A percentile compares a stretch with the other conserved stretches of the same genome.
Evolutionary conservation across 2,329 filamentous ascomycete species (phyloP).

Genomic region (Neocatenulostroma microsporum): DNA sequence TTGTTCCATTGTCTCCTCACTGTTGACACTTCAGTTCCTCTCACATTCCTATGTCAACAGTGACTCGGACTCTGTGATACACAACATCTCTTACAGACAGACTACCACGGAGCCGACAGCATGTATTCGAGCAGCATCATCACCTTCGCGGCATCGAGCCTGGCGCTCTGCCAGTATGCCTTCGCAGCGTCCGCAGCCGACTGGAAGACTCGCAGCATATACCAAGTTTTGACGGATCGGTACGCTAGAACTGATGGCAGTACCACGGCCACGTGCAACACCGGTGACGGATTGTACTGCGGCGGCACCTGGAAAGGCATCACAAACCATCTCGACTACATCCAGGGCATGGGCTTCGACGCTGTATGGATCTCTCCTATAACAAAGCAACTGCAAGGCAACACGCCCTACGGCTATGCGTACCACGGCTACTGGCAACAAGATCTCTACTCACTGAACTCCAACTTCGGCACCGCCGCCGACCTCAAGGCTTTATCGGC

Average conservation of each 20-base stretch:
- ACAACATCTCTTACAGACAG: not conserved
- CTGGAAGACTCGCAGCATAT: slow-evolving; percentile 35
- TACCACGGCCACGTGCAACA: slow-evolving; percentile 33
- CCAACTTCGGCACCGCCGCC: slow-evolving; percentile 29
- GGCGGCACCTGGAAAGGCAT: slow-evolving; percentile 55
- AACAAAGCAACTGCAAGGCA: slow-evolving; percentile 36
- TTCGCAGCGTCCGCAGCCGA: slow-evolving; percentile 23
- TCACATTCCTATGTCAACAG: too few relatives aligned
- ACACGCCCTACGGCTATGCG: slow-evolving; percentile 33
- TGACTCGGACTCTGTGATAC: too few relatives aligned
- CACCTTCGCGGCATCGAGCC: slow-evolving; percentile 12
- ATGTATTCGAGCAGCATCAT: slow-evolving; percentile 4
- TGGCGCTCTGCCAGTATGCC: slow-evolving; percentile 15
- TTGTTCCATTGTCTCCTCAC: not conserved
- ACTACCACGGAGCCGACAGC: too few relatives aligned
- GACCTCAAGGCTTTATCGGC: slow-evolving; percentile 30
- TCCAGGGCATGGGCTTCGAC: slow-evolving; percentile 41
- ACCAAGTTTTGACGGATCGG: slow-evolving; percentile 38
- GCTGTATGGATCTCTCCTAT: slow-evolving; percentile 49
- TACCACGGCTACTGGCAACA: slow-evolving; percentile 53
- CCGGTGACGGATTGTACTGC: slow-evolving; percentile 43
- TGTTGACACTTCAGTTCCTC: slow-evolving; percentile 2
- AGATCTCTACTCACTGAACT: slow-evolving; percentile 39
- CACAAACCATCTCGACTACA: slow-evolving; percentile 54
- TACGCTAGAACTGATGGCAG: slow-evolving; percentile 35